Conservation (phyloP, 2,329 filamentous ascomycete genomes). For the Colletotrichum paranaense region DNA sequence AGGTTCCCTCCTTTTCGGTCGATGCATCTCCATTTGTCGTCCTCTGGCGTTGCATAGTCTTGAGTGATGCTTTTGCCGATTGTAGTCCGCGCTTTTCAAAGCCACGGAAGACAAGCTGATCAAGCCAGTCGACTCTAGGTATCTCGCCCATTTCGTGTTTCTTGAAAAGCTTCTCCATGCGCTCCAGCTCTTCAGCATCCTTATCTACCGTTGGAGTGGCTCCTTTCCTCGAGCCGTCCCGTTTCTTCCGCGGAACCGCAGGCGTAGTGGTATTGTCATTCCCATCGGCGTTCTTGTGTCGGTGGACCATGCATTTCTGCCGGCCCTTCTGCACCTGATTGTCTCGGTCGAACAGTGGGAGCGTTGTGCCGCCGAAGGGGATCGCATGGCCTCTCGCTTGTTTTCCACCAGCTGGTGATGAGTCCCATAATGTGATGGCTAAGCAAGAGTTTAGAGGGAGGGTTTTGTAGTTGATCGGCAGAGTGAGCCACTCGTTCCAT, state of each 20-base stretch:
- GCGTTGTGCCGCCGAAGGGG: constrained; percentile 93
- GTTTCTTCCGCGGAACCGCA: constrained; percentile 68
- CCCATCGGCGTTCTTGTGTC: constrained; percentile 86
- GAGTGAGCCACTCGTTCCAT: constrained; percentile 96
- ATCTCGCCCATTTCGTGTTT: constrained; percentile 99
- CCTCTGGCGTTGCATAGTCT: constrained; percentile 63
- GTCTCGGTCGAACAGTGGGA: constrained; percentile 91
- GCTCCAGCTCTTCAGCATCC: constrained; percentile 85
- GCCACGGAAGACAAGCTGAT: constrained; percentile 91
- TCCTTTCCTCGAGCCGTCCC: constrained; percentile 59
- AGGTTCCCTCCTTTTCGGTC: constrained; percentile 42
- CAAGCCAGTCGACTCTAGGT: constrained; percentile 91
- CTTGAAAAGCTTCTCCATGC: constrained; percentile 91
- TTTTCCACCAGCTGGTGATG: constrained; percentile 81
- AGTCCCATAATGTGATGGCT: constrained; percentile 94
- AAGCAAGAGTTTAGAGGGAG: constrained; percentile 85
- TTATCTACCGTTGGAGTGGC: constrained; percentile 69
- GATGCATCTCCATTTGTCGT: constrained; percentile 53
- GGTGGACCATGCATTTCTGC: constrained; percentile 89
- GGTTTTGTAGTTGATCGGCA: constrained; percentile 86
- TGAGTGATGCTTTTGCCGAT: constrained; percentile 72
- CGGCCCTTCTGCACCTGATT: constrained; percentile 91
- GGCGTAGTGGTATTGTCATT: constrained; percentile 84
- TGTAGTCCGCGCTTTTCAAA: constrained; percentile 81
- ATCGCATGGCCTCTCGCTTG: constrained; percentile 81